These are phyloP conservation scores for Flagelloscypha sp. DNA, from an alignment of 768 basidiomycete species.

Conservation along the genomic window DNA sequence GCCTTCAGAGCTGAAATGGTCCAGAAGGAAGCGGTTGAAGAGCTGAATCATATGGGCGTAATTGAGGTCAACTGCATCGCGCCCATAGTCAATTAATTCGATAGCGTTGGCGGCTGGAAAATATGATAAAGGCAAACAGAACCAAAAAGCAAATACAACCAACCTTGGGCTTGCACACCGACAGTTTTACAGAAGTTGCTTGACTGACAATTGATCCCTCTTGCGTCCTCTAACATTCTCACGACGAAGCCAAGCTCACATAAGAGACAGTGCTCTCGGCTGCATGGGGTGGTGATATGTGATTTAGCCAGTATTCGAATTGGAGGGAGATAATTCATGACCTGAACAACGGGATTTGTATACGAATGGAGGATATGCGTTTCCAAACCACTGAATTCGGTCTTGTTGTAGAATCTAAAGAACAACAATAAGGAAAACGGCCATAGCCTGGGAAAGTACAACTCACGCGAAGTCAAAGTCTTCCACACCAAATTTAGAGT, in stretches of 20 bases:
- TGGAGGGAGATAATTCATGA: slow-evolving; percentile 77
- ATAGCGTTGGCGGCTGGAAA: slow-evolving; percentile 61
- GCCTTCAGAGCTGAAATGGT: slow-evolving; percentile 72
- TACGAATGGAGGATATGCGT: slow-evolving; percentile 97
- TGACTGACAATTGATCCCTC: slow-evolving; percentile 89
- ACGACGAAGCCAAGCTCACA: slow-evolving; percentile 94
- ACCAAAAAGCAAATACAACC: slow-evolving; percentile 7
- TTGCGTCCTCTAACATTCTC: slow-evolving; percentile 93
- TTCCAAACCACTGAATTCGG: slow-evolving; percentile 83
- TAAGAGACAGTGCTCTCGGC: slow-evolving; percentile 83
- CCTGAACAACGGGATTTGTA: slow-evolving; percentile 84
- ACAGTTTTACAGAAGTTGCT: slow-evolving; percentile 97
- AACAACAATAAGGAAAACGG: background rate
- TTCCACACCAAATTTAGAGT: slow-evolving; percentile 96
- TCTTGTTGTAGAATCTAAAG: slow-evolving; percentile 86
- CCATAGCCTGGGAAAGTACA: background rate
- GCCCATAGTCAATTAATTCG: slow-evolving; percentile 83
- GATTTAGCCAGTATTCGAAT: slow-evolving; percentile 80
- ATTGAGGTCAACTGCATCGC: slow-evolving; percentile 63
- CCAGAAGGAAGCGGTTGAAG: slow-evolving; percentile 90
- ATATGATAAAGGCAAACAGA: background rate
- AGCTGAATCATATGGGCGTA: slow-evolving; percentile 88
- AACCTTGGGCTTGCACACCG: slow-evolving; percentile 81
- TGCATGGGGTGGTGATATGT: slow-evolving; percentile 84
- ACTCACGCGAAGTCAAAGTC: slow-evolving; percentile 95